Percentiles rank a stretch among this genome's conserved stretches.
Conservation (phyloP, 2,329 filamentous ascomycete species). For the Fusarium ambrosium region DNA sequence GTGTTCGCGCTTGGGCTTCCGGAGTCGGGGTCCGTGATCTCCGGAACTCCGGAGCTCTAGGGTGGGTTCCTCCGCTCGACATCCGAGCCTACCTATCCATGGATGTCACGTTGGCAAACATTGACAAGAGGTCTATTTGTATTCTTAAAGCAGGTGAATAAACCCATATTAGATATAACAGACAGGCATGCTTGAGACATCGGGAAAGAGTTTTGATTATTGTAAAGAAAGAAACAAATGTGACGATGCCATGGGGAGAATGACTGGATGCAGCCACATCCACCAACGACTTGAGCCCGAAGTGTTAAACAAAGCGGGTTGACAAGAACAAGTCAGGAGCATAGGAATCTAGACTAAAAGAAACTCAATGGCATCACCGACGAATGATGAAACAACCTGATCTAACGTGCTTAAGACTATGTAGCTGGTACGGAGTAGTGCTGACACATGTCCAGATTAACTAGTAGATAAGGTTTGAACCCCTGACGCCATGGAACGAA, state of each 20-base stretch:
- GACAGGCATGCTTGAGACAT: neutral
- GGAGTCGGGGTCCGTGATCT: neutral
- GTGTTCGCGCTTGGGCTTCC: neutral
- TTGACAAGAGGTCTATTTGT: neutral
- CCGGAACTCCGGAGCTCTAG: neutral
- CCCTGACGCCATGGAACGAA: neutral
- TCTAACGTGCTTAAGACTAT: neutral
- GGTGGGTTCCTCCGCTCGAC: neutral
- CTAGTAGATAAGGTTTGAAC: neutral
- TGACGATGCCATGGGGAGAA: neutral
- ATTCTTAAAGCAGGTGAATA: too few relatives aligned
- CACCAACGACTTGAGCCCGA: neutral
- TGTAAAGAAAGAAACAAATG: neutral
- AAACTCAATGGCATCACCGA: neutral
- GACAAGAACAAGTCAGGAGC: neutral
- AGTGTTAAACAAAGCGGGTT: neutral
- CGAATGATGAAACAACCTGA: neutral
- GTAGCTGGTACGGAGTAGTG: neutral
- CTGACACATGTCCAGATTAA: neutral
- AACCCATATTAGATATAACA: neutral
- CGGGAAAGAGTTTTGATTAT: neutral
- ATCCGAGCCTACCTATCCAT: neutral
- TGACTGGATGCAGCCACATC: rapidly evolving
- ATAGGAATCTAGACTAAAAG: neutral
- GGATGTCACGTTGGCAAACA: neutral